Conservation (phyloP, 352 stramenopile species). For the Saprolegnia diclina region DNA sequence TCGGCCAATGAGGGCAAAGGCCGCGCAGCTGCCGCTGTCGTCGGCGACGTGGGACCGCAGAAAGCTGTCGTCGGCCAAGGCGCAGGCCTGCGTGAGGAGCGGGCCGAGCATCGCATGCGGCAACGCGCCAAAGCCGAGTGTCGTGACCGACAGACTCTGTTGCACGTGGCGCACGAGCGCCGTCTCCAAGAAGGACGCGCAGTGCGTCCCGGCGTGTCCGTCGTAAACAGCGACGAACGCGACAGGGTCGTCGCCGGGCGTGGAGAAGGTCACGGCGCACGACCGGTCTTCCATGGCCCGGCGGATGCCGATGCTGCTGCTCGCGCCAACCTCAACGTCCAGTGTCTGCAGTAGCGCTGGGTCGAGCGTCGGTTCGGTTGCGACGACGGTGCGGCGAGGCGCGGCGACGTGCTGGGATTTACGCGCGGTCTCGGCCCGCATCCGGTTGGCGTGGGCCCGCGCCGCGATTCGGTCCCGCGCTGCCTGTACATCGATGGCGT, state of each 20-base stretch:
- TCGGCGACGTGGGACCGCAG: slow-evolving; percentile 48
- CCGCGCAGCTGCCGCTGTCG: slow-evolving; percentile 65
- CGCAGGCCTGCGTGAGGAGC: slow-evolving; percentile 46
- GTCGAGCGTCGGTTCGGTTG: slow-evolving; percentile 2
- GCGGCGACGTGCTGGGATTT: slow-evolving; percentile 3
- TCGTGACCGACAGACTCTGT: slow-evolving; percentile 53
- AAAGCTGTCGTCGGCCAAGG: slow-evolving; percentile 62
- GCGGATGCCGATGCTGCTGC: not conserved
- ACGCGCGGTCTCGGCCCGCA: slow-evolving; percentile 3
- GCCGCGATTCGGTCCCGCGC: slow-evolving; percentile 23
- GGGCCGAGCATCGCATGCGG: slow-evolving; percentile 30
- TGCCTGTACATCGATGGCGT: slow-evolving; percentile 14
- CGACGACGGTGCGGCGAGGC: not conserved
- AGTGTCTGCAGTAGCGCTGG: not conserved
- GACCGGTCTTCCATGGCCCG: slow-evolving; percentile 17
- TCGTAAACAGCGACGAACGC: slow-evolving; percentile 84
- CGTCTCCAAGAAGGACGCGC: slow-evolving; percentile 15
- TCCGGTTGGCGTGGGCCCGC: slow-evolving; percentile 11
- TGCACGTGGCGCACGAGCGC: slow-evolving; percentile 58
- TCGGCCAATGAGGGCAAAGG: slow-evolving; percentile 51
- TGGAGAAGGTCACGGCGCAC: slow-evolving; percentile 7
- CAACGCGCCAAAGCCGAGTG: slow-evolving; percentile 35
- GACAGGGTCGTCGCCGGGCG: slow-evolving; percentile 42
- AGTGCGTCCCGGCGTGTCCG: slow-evolving; percentile 59
- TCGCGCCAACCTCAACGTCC: not conserved